Base-by-base conservation (phyloP, 2,329 filamentous ascomycete genomes). In the Diaporthe nobilis region DNA sequence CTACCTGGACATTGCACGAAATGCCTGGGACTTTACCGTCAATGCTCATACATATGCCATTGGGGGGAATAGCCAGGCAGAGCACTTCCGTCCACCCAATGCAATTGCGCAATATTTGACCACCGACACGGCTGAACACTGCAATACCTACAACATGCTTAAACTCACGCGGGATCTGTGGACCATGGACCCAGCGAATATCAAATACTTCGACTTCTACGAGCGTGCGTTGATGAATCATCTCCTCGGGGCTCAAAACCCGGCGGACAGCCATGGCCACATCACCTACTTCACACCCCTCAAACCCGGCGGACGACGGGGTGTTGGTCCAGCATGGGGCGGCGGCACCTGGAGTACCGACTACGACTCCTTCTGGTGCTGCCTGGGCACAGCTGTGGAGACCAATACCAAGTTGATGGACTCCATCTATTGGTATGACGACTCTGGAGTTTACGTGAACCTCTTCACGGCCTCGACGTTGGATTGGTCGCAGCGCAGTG, bases 91-190 rank as follows among this genome's bases (percentile, higher is more conserved):
- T 20, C 79, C 80, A 0, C 83, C 88, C 0, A 84, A 89, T 75
- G 86, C 84, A 13, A 90, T 90, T 72, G 82, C 88, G 0, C 79
- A 78, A 3, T 86, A 84, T 71, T 81, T 90, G 15, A 80, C 80
- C 4, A 78, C 81, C 0, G 88, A 90, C 78, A 89, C 88, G 0
- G 85, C 84, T 60, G 88, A 90, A 80, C 84, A 84, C 2, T 90
- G 88, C 81, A 90, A 90, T 79, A 88, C 87, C 0, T 89, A 90
- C 79, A 90, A 90, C 78, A 90, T 90, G 88, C 86, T 90, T 61
- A 90, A 90, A 79, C 80, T 90, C 49, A 89, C 88, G 0, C 84
- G 87, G 0, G 87, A 90, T 73, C 83, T 90, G 6, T 90, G 86
- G 85, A 80, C 83, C 1, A 80, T 85, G 44, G 82, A 87, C 39